These are phyloP conservation scores for Galerina marginata DNA, from an alignment of 768 basidiomycete genomes.

Conservation along the genomic window DNA sequence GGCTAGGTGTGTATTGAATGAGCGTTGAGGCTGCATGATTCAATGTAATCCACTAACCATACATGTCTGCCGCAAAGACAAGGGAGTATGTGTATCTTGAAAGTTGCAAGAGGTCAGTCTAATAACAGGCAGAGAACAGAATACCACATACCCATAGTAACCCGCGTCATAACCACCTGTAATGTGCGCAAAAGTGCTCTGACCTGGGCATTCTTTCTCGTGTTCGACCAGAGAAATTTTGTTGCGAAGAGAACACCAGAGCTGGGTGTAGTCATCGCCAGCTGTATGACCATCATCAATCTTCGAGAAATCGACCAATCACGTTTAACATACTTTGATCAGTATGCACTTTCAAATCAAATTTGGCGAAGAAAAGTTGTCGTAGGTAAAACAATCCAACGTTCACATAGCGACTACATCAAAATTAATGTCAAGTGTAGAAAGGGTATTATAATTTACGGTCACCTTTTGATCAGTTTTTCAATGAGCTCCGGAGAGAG, in stretches of 20 bases:
- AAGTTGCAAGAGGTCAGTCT: conserved; percentile 1
- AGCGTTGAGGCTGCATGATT: background rate
- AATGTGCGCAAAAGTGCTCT: conserved; percentile 79
- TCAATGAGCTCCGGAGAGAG: conserved; percentile 75
- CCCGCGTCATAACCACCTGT: conserved; percentile 72
- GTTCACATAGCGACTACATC: conserved; percentile 72
- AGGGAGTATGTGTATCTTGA: conserved; percentile 72
- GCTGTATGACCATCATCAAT: conserved; percentile 37
- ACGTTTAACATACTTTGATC: conserved; percentile 53
- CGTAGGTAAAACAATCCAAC: conserved; percentile 82
- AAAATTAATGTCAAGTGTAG: background rate
- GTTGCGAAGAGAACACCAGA: conserved; percentile 81
- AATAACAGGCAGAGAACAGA: background rate
- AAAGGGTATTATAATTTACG: background rate
- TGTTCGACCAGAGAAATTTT: conserved; percentile 72
- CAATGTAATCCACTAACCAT: conserved; percentile 36
- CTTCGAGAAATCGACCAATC: background rate
- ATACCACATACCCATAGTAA: conserved; percentile 62
- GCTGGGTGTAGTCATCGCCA: conserved; percentile 70
- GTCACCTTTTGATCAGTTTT: conserved; percentile 79
- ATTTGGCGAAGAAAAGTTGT: conserved; percentile 85
- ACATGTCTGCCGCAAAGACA: conserved; percentile 66
- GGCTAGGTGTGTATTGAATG: conserved; percentile 34
- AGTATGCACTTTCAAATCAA: conserved; percentile 77
- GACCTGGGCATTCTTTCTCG: conserved; percentile 65